Evolutionary conservation across 2,329 filamentous ascomycete species (phyloP).

Genomic region (Pyrenophora tritici-repentis): DNA sequence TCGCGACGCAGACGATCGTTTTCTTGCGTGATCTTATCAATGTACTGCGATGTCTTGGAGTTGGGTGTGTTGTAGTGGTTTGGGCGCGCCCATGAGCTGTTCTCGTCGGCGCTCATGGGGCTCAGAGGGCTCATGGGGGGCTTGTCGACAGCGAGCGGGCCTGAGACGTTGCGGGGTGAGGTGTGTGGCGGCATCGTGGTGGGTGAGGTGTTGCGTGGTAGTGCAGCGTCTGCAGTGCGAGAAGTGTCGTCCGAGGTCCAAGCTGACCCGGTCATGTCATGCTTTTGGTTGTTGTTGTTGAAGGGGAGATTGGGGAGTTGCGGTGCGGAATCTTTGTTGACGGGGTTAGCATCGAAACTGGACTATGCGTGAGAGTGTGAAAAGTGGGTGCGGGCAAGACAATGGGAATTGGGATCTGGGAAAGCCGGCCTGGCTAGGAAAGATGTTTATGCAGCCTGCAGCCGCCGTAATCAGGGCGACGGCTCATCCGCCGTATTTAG

Average conservation of each 20-base stretch:
- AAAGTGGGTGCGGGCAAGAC: slow-evolving; percentile 4
- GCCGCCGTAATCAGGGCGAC: slow-evolving; percentile 12
- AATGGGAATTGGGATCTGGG: slow-evolving; percentile 8
- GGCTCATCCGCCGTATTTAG: slow-evolving; percentile 30
- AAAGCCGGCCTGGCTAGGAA: slow-evolving; percentile 9
- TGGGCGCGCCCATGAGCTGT: slow-evolving; percentile 34
- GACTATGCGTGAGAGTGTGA: no score
- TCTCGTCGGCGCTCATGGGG: slow-evolving; percentile 25
- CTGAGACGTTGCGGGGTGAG: slow-evolving; percentile 36
- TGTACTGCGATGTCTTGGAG: slow-evolving; percentile 53
- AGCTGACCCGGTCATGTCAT: slow-evolving; percentile 40
- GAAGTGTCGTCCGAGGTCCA: slow-evolving; percentile 22
- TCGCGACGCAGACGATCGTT: slow-evolving; percentile 79
- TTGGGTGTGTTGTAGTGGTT: slow-evolving; percentile 38
- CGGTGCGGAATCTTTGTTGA: slow-evolving; percentile 21
- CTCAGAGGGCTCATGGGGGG: slow-evolving; percentile 22
- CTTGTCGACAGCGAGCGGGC: slow-evolving; percentile 41
- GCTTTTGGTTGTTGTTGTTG: slow-evolving; percentile 16
- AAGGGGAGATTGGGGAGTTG: slow-evolving; percentile 29
- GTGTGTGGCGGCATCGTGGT: slow-evolving; percentile 38
- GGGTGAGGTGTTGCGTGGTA: slow-evolving; percentile 15
- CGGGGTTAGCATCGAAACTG: slow-evolving; percentile 26
- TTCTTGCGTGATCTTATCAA: slow-evolving; percentile 80
- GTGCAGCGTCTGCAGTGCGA: slow-evolving; percentile 20
- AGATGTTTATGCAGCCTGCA: slow-evolving; percentile 30